Evolutionary conservation across 148 eudicot species (phyloP).

Genomic region (Arctostaphylos glauca): DNA sequence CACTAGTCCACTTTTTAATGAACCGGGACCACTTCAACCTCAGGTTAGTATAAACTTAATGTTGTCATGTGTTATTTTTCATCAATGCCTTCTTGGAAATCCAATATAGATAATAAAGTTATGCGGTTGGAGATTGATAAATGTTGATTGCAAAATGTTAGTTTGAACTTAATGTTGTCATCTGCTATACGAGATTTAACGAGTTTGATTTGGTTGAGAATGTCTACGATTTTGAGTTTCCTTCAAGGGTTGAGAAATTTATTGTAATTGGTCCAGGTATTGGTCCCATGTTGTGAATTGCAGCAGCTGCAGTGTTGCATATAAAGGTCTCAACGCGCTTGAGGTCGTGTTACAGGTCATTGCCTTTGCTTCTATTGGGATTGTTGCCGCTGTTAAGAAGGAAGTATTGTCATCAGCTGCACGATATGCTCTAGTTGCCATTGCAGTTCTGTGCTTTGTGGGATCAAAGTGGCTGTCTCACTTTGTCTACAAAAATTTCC

Average conservation of each 20-base stretch:
- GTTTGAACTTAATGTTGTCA: neutral
- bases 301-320: slow-evolving; percentile 63
- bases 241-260: neutral
- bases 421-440: slow-evolving; percentile 32
- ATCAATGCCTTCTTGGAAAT: neutral
- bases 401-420: slow-evolving; percentile 33
- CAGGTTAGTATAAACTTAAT: neutral
- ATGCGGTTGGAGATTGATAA: too few relatives aligned
- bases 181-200: neutral
- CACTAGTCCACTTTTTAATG: slow-evolving; percentile 2
- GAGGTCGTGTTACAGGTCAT: slow-evolving; percentile 51
- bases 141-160: too few relatives aligned
- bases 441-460: slow-evolving; percentile 57
- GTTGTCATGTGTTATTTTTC: neutral
- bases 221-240: neutral
- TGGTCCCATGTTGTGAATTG: slow-evolving; percentile 72
- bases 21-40: neutral
- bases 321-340: slow-evolving; percentile 47
- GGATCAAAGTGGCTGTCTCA: slow-evolving; percentile 75
- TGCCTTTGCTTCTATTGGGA: slow-evolving; percentile 45
- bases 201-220: neutral
- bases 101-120: neutral
- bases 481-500: slow-evolving; percentile 71
- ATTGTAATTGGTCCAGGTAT: slow-evolving; percentile 45
- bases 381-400: slow-evolving; percentile 54